Evolutionary conservation across 371 early-diverging fungal species (phyloP), one percentile per base, ranked within the genome.

Genomic region (Actinomucor elegans): DNA sequence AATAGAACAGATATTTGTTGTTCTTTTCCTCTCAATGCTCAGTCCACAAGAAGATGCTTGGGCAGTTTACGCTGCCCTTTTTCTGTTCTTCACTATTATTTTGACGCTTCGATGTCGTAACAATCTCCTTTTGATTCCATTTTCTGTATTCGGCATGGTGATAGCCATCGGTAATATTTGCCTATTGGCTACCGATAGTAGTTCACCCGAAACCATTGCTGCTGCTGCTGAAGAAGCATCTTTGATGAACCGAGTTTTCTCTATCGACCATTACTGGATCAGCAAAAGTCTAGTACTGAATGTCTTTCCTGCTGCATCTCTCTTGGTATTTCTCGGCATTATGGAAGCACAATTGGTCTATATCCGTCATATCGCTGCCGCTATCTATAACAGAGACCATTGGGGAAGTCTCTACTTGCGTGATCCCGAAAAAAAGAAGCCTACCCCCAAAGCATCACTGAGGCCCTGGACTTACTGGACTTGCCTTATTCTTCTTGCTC

Each of bases 21-120:
- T 14, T 14, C 18, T 38, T 35, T 42, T 48, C 43, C n/a, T 47
- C 31, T 48, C 1, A 14, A 66, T 66, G 69, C 34, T 69, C 12
- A 52, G 59, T 47, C 14, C 26, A 50, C 66, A 69, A 59, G 66
- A 64, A 38, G 52, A 31, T 20, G 53, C 65, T 17, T 73, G 74
- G 74, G 47, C 52, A 36, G 35, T 67, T 15, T 69, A 73, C 49
- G 50, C 57, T 37, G 48, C 54, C 12, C 11, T 70, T 8, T 65
- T 69, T 20, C 24, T 62, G 0, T 20, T 57, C 5, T 43, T 61
- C 17, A 40, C 59, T 2, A 21, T 59, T 14, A 33, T 48, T 14
- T 37, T 69, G 26, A 42, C 44, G 26, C 32, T 36, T 11, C 48
- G 69, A 24, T 58, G 63, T 15, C 52, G 61, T 20, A 38, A 55